A percentile compares a stretch with the other conserved stretches of the same genome.
Evolutionary conservation across 331 rosid species (phyloP).

Genomic region (Cydonia oblonga): DNA sequence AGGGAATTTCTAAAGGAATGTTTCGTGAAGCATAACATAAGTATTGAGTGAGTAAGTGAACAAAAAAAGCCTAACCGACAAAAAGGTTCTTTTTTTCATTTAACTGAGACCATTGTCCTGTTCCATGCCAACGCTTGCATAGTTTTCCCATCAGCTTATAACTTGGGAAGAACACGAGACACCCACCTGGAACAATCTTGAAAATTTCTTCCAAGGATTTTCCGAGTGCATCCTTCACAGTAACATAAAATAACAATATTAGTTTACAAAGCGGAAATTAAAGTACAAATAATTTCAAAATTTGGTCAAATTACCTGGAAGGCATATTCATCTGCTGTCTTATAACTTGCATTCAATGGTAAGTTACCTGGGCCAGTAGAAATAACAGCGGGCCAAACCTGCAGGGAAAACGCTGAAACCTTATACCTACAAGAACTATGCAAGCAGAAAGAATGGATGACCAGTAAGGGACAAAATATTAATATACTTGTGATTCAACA

Average conservation of each 20-base stretch:
- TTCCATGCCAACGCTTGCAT: constrained; percentile 78
- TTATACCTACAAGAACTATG: constrained; percentile 19
- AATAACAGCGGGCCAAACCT: constrained; percentile 90
- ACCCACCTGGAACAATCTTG: constrained; percentile 73
- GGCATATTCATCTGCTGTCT: constrained; percentile 71
- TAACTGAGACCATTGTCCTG: constrained; percentile 87
- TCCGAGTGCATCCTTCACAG: constrained; percentile 82
- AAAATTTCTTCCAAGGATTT: constrained; percentile 85
- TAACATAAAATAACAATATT: constrained; percentile 13
- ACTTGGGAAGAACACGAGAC: constrained; percentile 93
- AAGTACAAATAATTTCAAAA: background rate
- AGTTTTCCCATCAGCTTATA: constrained; percentile 87
- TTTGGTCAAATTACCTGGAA: constrained; percentile 52
- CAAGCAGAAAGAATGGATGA: constrained; percentile 12
- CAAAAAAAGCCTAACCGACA: constrained; percentile 47
- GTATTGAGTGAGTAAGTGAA: constrained; percentile 6
- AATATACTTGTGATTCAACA: constrained; percentile 64
- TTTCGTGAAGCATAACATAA: background rate
- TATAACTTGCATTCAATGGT: constrained; percentile 86
- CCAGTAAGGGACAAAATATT: constrained; percentile 10
- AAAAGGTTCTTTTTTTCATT: constrained; percentile 56
- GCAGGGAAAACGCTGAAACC: constrained; percentile 20
- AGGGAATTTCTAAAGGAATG: background rate
- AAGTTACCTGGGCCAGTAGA: constrained; percentile 67
- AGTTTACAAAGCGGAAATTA: background rate